Evolutionary conservation across 1,284 basidiomycete genomes (phyloP).

Genomic region (Melampsora abietis-canadensis): DNA sequence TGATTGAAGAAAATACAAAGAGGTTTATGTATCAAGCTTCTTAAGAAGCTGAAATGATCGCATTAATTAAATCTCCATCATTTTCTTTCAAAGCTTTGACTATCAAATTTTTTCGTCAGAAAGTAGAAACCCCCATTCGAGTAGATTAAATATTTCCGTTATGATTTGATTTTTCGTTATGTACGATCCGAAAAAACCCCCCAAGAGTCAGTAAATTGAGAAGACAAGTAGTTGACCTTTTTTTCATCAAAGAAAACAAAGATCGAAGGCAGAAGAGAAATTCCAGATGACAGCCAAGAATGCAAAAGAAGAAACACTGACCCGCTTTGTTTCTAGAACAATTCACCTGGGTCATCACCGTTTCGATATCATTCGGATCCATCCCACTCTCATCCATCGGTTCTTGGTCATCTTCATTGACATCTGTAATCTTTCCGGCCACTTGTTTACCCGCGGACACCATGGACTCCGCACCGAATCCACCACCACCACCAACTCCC

Average conservation of each 20-base stretch:
- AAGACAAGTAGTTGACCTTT: background rate
- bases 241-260: too few relatives aligned
- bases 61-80: slow-evolving; percentile 40
- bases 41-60: slow-evolving; percentile 38
- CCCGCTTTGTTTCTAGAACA: slow-evolving; percentile 31
- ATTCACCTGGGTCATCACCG: slow-evolving; percentile 38
- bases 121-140: too few relatives aligned
- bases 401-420: slow-evolving; percentile 19
- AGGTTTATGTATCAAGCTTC: too few relatives aligned
- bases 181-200: background rate
- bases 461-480: slow-evolving; percentile 27
- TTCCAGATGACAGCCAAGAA: background rate
- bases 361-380: slow-evolving; percentile 29
- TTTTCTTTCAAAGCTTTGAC: slow-evolving; percentile 30
- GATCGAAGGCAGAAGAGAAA: too few relatives aligned
- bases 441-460: slow-evolving; percentile 31
- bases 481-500: background rate
- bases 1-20: too few relatives aligned
- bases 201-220: background rate
- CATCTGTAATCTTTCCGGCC: slow-evolving; percentile 13
- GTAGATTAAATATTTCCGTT: background rate
- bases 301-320: slow-evolving; percentile 4
- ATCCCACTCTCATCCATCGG: slow-evolving; percentile 20
- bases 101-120: background rate
- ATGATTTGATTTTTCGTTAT: too few relatives aligned